Evolutionary conservation across 2,329 filamentous ascomycete species (phyloP).

Genomic region (Sporothrix brunneoviolacea): DNA sequence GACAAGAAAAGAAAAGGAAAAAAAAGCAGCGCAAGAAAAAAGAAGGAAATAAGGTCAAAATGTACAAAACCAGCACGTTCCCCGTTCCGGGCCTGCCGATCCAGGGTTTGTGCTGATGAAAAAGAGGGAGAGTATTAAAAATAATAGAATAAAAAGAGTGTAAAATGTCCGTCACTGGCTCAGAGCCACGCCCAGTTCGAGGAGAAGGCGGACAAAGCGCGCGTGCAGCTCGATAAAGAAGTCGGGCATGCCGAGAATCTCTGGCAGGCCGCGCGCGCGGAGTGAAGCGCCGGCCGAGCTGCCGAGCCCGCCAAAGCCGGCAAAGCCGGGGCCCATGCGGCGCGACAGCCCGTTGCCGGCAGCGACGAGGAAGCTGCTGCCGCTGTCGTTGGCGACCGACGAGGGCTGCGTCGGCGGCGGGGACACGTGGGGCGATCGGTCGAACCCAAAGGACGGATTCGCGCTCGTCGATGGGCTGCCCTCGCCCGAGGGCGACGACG

Average conservation of each 20-base stretch:
- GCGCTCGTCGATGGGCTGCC: slow-evolving; percentile 23
- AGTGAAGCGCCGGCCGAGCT: slow-evolving; percentile 39
- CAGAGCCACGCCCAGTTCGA: slow-evolving; percentile 51
- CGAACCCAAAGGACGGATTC: slow-evolving; percentile 26
- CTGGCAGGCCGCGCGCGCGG: slow-evolving; percentile 55
- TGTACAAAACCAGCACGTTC: no score
- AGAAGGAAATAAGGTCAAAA: background rate
- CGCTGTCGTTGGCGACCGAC: slow-evolving; percentile 25
- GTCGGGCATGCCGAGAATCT: slow-evolving; percentile 59
- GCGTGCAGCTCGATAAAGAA: slow-evolving; percentile 62
- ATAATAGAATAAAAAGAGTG: background rate
- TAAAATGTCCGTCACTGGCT: slow-evolving; percentile 23
- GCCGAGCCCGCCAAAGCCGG: slow-evolving; percentile 36
- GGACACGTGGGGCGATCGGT: slow-evolving; percentile 20
- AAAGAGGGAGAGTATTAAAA: background rate
- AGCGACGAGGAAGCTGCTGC: slow-evolving; percentile 51
- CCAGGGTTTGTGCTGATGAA: background rate
- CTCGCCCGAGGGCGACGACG: slow-evolving; percentile 32
- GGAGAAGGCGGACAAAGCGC: slow-evolving; percentile 55
- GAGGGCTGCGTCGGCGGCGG: slow-evolving; percentile 19
- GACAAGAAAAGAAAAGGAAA: no score
- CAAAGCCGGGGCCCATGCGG: slow-evolving; percentile 48
- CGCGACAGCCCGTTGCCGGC: slow-evolving; percentile 49
- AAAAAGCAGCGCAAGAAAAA: background rate
- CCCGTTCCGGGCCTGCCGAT: background rate